Evolutionary conservation across 1,284 basidiomycete species (phyloP).

Genomic region (Farysia itapuensis): DNA sequence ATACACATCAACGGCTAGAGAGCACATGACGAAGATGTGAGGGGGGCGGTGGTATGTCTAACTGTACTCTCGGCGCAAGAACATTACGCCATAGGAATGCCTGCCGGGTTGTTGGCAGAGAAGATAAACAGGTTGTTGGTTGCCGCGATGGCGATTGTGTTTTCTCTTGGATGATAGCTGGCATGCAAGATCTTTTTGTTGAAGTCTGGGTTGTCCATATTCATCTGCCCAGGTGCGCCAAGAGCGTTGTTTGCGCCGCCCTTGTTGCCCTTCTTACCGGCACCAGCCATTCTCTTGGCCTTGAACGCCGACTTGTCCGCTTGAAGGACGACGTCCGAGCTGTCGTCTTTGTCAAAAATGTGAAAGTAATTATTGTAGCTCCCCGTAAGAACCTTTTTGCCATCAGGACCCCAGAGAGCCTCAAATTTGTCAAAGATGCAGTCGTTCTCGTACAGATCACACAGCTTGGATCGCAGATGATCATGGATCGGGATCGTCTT

Average conservation of each 20-base stretch:
- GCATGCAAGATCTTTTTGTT: constrained; percentile 90
- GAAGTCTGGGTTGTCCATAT: constrained; percentile 66
- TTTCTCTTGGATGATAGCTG: constrained; percentile 95
- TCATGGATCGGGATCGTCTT: constrained; percentile 99
- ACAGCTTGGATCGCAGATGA: constrained; percentile 93
- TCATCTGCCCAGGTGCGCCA: constrained; percentile 64
- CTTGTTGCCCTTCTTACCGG: constrained; percentile 72
- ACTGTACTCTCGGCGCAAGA: background rate
- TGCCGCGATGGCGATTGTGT: constrained; percentile 73
- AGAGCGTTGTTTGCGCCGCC: constrained; percentile 64
- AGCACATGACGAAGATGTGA: too few relatives aligned
- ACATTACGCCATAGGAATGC: constrained; percentile 32
- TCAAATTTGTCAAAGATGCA: constrained; percentile 99
- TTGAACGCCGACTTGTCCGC: constrained; percentile 99
- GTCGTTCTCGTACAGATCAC: constrained; percentile 99
- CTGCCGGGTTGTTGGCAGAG: constrained; percentile 63
- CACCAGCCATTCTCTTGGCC: constrained; percentile 81
- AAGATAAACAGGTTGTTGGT: constrained; percentile 63
- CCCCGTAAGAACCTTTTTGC: constrained; percentile 68
- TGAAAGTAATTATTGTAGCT: constrained; percentile 99
- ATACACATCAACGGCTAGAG: too few relatives aligned
- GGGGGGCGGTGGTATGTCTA: background rate
- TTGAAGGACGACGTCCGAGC: constrained; percentile 89
- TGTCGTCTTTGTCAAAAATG: constrained; percentile 91
- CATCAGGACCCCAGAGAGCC: constrained; percentile 57